Evolutionary conservation across 805 yeast species (phyloP).

Genomic region (Candida ovalis): DNA sequence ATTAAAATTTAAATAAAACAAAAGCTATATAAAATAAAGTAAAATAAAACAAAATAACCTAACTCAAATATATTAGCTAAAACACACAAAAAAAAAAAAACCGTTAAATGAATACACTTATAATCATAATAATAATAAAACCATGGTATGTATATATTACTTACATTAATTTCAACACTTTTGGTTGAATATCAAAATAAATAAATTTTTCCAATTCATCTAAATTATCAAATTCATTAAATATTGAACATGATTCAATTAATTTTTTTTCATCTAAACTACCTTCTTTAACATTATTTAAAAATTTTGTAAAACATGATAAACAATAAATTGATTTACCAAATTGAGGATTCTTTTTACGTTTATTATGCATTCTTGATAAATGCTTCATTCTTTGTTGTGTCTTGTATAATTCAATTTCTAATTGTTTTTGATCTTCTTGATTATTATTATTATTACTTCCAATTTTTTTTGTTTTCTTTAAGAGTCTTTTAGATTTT

Average conservation of each 20-base stretch:
- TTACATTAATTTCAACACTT: constrained; percentile 5
- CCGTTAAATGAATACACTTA: neutral
- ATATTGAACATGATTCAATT: constrained; percentile 6
- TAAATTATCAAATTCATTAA: constrained; percentile 8
- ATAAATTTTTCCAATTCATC: constrained; percentile 15
- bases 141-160: neutral
- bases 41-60: no score
- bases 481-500: neutral
- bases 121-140: neutral
- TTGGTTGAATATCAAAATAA: constrained; percentile 11
- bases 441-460: neutral
- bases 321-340: constrained; percentile 27
- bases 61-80: no score
- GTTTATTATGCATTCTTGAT: constrained; percentile 4
- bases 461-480: neutral
- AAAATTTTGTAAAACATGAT: constrained; percentile 19
- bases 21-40: no score
- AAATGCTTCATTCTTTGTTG: neutral
- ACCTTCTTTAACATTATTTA: neutral
- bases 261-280: constrained; percentile 2
- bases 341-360: constrained; percentile 20
- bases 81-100: neutral
- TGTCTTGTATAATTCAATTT: neutral
- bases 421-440: constrained; percentile 3
- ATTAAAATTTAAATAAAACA: no score